A percentile compares a stretch with the other conserved stretches of the same genome.
Evolutionary conservation across 306 rosid species (phyloP).

Genomic region (Pueraria montana): DNA sequence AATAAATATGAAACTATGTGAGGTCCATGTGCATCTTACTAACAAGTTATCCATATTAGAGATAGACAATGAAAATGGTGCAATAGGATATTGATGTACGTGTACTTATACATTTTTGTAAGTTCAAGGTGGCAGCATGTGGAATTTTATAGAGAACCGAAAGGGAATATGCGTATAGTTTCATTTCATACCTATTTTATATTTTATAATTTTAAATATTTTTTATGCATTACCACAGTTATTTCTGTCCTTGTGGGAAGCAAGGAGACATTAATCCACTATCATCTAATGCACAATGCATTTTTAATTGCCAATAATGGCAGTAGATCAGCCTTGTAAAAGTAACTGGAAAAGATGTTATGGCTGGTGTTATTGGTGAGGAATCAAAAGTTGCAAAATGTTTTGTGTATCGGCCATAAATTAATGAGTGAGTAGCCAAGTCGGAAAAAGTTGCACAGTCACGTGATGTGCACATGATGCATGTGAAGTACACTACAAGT

Average conservation of each 20-base stretch:
- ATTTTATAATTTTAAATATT: neutral
- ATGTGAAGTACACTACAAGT: constrained; percentile 18
- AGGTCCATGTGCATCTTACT: constrained; percentile 10
- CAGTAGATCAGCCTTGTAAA: constrained; percentile 24
- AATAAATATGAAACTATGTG: neutral
- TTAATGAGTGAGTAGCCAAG: neutral
- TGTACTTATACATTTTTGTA: constrained; percentile 43
- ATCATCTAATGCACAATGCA: neutral
- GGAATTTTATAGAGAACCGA: constrained; percentile 39
- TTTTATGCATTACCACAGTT: neutral
- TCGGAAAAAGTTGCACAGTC: constrained; percentile 27
- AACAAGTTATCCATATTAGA: constrained; percentile 16
- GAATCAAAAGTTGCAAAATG: constrained; percentile 29
- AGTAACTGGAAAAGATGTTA: constrained; percentile 32
- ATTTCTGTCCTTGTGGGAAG: constrained; percentile 30
- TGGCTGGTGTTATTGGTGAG: constrained; percentile 11
- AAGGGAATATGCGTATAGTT: constrained; percentile 35
- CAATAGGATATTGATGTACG: constrained; percentile 18
- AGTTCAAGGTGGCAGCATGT: constrained; percentile 48
- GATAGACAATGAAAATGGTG: constrained; percentile 32
- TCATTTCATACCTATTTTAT: neutral
- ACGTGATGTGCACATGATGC: constrained; percentile 48
- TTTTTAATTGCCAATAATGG: constrained; percentile 37
- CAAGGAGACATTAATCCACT: constrained; percentile 51
- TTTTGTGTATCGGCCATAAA: constrained; percentile 1